phyloP scores from a whole-genome alignment of 106 monocot species.

The Dendrobium officinale region DNA sequence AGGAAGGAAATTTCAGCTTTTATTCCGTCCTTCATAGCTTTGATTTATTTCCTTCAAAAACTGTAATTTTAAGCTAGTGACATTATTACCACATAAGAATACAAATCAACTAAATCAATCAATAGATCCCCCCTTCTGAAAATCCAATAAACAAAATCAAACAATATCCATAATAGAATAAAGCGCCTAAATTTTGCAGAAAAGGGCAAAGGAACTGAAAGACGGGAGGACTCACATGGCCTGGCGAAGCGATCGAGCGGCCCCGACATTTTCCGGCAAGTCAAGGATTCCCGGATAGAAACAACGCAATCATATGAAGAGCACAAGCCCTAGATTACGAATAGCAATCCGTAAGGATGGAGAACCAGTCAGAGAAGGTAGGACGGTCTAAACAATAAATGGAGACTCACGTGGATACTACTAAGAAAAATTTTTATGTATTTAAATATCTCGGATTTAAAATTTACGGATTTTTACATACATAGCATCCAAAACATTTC shows the following conservation, averaged over 20 bases:
- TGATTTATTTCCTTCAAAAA: background rate
- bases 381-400: background rate
- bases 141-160: background rate
- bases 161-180: background rate
- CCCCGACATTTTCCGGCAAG: constrained; percentile 10
- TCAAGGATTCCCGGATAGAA: background rate
- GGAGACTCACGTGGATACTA: too few relatives aligned
- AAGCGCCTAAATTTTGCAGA: background rate
- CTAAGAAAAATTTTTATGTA: too few relatives aligned
- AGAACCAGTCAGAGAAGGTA: background rate
- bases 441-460: too few relatives aligned
- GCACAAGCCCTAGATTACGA: constrained; percentile 3
- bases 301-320: background rate
- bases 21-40: background rate
- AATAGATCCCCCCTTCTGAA: background rate
- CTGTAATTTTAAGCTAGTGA: too few relatives aligned
- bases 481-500: too few relatives aligned
- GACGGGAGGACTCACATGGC: background rate
- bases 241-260: constrained; percentile 15
- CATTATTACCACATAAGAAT: background rate
- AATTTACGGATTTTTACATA: too few relatives aligned
- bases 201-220: background rate
- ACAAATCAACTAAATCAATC: background rate
- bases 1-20: background rate
- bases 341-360: background rate